Evolutionary conservation across 305 asterid genomes (phyloP).

Genomic region (Fraxinus floribunda): DNA sequence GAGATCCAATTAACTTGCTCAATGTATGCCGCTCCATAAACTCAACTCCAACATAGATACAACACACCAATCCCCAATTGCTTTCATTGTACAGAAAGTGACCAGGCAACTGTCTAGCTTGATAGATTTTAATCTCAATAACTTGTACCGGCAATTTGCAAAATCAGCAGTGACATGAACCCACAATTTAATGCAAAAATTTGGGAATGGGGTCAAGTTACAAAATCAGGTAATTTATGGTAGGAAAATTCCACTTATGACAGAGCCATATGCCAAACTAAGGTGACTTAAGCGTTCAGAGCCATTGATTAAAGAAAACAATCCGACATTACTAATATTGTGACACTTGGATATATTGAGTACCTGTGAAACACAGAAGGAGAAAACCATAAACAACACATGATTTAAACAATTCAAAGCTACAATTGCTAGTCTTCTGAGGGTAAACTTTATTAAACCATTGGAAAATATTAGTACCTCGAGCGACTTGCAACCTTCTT

Average conservation of each 20-base stretch:
- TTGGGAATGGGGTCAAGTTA: background rate
- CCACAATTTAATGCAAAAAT: background rate
- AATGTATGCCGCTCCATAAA: constrained; percentile 89
- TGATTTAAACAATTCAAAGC: background rate
- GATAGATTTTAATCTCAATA: constrained; percentile 20
- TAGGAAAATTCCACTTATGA: constrained; percentile 12
- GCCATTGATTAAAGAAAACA: constrained; percentile 25
- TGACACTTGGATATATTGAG: constrained; percentile 28
- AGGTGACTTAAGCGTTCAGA: constrained; percentile 22
- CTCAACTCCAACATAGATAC: no score
- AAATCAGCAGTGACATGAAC: constrained; percentile 27
- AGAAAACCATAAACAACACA: background rate
- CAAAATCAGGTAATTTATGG: background rate
- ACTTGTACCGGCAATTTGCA: constrained; percentile 23
- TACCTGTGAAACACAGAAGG: constrained; percentile 18
- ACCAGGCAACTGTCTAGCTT: constrained; percentile 36
- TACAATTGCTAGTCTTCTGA: background rate
- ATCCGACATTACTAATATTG: constrained; percentile 29
- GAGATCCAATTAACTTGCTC: constrained; percentile 96
- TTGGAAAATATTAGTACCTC: constrained; percentile 23
- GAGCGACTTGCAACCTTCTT: constrained; percentile 22
- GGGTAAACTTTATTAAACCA: background rate
- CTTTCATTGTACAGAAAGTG: constrained; percentile 24
- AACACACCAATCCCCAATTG: constrained; percentile 19
- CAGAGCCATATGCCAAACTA: constrained; percentile 24